Conservation (phyloP, 2,329 filamentous ascomycete species). For the Aschersonia sp. region DNA sequence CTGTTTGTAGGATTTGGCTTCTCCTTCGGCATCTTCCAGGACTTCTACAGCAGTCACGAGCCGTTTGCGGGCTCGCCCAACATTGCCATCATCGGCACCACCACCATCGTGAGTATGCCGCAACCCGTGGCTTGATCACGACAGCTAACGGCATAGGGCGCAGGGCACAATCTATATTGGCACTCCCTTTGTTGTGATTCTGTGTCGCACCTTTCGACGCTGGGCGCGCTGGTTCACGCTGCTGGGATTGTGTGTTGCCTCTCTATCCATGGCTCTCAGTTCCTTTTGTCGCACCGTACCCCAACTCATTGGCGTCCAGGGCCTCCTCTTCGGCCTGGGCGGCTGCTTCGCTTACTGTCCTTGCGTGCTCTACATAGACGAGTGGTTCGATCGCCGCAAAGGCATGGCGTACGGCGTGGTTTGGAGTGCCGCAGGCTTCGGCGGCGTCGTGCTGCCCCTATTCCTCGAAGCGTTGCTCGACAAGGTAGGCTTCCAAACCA, state of each 20-base stretch:
- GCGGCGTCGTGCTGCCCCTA: slow-evolving; percentile 25
- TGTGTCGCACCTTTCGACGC: neutral
- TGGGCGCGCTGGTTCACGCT: neutral
- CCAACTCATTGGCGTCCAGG: slow-evolving; percentile 41
- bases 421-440: slow-evolving; percentile 32
- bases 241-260: neutral
- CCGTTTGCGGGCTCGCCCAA: neutral
- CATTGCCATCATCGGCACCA: neutral
- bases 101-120: neutral
- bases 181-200: neutral
- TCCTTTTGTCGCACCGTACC: slow-evolving; percentile 31
- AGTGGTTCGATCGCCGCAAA: slow-evolving; percentile 31
- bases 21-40: neutral
- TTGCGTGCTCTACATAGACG: slow-evolving; percentile 37
- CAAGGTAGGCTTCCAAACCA: neutral
- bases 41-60: neutral
- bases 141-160: neutral
- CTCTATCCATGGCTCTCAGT: slow-evolving; percentile 28
- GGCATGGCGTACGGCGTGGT: slow-evolving; percentile 41
- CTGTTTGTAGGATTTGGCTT: neutral
- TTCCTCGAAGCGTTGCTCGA: neutral
- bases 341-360: slow-evolving; percentile 37
- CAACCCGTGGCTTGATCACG: neutral
- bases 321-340: slow-evolving; percentile 39
- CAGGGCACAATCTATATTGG: neutral